Conservation (phyloP, 2,329 filamentous ascomycete genomes). For the Paracamarosporium sp. region DNA sequence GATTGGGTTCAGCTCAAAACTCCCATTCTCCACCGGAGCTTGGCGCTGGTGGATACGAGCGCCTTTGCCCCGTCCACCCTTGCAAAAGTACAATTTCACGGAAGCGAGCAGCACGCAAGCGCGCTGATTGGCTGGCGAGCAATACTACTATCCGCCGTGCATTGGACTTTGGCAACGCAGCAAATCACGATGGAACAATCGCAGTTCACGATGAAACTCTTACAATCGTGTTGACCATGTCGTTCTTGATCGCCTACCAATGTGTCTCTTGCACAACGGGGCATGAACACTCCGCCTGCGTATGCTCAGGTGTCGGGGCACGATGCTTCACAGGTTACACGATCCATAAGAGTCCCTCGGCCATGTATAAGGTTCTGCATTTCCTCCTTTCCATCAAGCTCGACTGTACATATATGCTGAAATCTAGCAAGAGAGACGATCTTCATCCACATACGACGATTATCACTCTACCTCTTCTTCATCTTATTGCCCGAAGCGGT, state of each 20-base stretch:
- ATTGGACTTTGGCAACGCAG: background rate
- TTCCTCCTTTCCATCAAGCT: background rate
- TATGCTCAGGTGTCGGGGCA: background rate
- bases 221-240: too few relatives aligned
- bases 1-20: constrained; percentile 8
- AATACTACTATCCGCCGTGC: background rate
- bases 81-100: constrained; percentile 1
- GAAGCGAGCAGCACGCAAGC: background rate
- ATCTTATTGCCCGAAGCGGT: background rate
- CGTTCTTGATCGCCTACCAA: too few relatives aligned
- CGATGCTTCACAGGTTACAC: background rate
- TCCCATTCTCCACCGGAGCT: constrained; percentile 4
- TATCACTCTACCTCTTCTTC: background rate
- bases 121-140: background rate
- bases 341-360: background rate
- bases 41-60: background rate
- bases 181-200: background rate
- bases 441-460: background rate
- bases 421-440: background rate
- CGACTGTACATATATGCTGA: background rate
- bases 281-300: background rate
- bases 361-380: background rate
- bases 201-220: too few relatives aligned
- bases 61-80: background rate
- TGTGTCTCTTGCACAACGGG: background rate